Evolutionary conservation across 2,329 filamentous ascomycete genomes (phyloP), one percentile per base, ranked within the genome.

Genomic region (Mycosphaerella arachidis): DNA sequence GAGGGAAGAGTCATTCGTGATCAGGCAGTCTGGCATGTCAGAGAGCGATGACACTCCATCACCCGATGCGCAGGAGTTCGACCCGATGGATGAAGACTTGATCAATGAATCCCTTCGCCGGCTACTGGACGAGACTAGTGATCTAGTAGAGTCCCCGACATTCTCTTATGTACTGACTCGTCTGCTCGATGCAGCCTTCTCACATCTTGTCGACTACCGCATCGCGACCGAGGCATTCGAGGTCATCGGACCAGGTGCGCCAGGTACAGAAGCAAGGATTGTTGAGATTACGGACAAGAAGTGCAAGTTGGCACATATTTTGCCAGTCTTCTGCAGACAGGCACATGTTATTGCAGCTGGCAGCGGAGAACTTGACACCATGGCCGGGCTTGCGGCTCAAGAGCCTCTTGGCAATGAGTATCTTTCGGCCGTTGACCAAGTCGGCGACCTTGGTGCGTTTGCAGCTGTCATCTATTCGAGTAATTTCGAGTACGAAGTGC

Each of bases 61-160:
- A 9, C 65, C 68, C 9, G 66, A 66, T 33, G 55, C 48, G 27
- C 55, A 57, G n/a, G 48, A 56, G 20, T 59, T 58, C 1, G 62
- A 66, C 18, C 66, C 68, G 12, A 63, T 68, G 62, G 60, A 60
- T 70, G 63, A 67, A 74, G 20, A 74, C 77, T 29, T 76, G 12
- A 74, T 79, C 31, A 80, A 82, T n/a, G 73, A 81, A 6, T 84
- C 86, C 1, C 84, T 99, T 58, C 86, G 93, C 58, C 88, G 90
- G 59, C 84, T 99, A 20, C 84, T 99, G 1, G 93, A 99, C 73
- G 94, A 99, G 79, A 97, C 94, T 1, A 90, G 93, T 43, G 94
- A 99, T 73, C 84, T 99, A 27, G 88, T 97, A 71, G 94, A 99
- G 72, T 97, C 94, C 1, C 94, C 94, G 0, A 85, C 90, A 37